phyloP scores from a whole-genome alignment of 768 basidiomycete species.

The Trametes coccinea region DNA sequence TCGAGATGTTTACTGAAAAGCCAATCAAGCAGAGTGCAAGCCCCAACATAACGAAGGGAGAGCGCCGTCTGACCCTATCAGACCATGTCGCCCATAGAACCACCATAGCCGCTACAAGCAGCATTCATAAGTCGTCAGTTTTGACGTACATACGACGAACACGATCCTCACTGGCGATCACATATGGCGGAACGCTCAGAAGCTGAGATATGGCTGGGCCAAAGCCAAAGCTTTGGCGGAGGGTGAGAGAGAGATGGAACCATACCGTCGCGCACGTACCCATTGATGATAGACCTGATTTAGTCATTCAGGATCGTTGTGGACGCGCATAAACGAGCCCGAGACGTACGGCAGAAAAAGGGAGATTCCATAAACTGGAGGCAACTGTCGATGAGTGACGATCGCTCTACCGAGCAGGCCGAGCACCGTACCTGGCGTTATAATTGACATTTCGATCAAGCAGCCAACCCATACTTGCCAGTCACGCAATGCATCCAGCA shows the following conservation, averaged over 20 bases:
- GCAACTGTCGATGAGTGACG: too few species aligned
- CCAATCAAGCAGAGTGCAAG: slow-evolving; percentile 55
- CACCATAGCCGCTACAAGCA: slow-evolving; percentile 47
- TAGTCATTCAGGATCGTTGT: too few species aligned
- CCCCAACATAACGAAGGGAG: slow-evolving; percentile 56
- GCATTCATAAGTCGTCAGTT: neutral
- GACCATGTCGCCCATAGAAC: slow-evolving; percentile 57
- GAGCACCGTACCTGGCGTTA: slow-evolving; percentile 53
- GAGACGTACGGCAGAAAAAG: slow-evolving; percentile 67
- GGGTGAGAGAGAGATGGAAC: too few species aligned
- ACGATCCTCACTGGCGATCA: slow-evolving; percentile 53
- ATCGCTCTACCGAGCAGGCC: too few species aligned
- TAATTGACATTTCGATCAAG: slow-evolving; percentile 56
- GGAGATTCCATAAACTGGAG: slow-evolving; percentile 54
- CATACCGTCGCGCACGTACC: neutral
- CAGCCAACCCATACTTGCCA: slow-evolving; percentile 55
- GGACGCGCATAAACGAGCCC: too few species aligned
- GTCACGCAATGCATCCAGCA: slow-evolving; percentile 54
- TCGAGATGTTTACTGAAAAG: slow-evolving; percentile 63
- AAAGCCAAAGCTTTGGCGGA: slow-evolving; percentile 53
- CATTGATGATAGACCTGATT: slow-evolving; percentile 18
- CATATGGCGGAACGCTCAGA: slow-evolving; percentile 66
- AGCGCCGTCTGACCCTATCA: slow-evolving; percentile 55
- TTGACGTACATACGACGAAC: neutral
- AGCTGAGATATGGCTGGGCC: slow-evolving; percentile 57